Evolutionary conservation across 2,329 filamentous ascomycete species (phyloP).

Genomic region (Mollisia scopiformis): DNA sequence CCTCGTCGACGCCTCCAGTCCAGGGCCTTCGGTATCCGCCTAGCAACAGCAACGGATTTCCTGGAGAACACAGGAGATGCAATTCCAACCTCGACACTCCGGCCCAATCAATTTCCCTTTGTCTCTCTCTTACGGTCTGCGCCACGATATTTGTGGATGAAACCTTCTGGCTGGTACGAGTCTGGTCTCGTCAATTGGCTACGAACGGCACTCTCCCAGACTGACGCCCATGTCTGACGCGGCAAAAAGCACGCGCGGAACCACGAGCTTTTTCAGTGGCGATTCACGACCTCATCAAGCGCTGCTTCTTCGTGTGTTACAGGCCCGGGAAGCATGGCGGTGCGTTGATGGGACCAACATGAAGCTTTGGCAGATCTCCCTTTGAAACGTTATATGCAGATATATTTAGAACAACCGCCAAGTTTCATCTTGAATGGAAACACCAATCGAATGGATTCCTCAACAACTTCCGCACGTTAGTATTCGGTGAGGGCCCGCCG

Average conservation of each 20-base stretch:
- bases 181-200: background rate
- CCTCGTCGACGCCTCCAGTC: background rate
- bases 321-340: slow-evolving; percentile 1
- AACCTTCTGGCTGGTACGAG: slow-evolving; percentile 4
- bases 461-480: slow-evolving; percentile 1
- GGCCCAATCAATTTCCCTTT: background rate
- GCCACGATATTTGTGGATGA: slow-evolving; percentile 5
- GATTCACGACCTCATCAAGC: slow-evolving; percentile 18
- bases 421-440: slow-evolving; percentile 12
- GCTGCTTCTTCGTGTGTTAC: slow-evolving; percentile 6
- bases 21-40: background rate
- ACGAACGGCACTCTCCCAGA: background rate
- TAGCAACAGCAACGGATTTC: slow-evolving; percentile 1
- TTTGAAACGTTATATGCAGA: slow-evolving; percentile 14
- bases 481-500: slow-evolving; percentile 9
- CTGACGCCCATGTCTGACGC: slow-evolving; percentile 14
- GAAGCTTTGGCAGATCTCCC: slow-evolving; percentile 6
- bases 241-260: slow-evolving; percentile 19
- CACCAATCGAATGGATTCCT: slow-evolving; percentile 8
- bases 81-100: background rate
- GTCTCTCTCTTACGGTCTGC: background rate
- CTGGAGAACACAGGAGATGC: background rate
- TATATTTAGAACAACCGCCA: slow-evolving; percentile 15
- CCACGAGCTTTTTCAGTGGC: slow-evolving; percentile 12
- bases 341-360: slow-evolving; percentile 5